A percentile compares a stretch with the other conserved stretches of the same genome.
phyloP scores from a whole-genome alignment of 305 asterid genomes.

The Fraxinus xanthoxyloides region DNA sequence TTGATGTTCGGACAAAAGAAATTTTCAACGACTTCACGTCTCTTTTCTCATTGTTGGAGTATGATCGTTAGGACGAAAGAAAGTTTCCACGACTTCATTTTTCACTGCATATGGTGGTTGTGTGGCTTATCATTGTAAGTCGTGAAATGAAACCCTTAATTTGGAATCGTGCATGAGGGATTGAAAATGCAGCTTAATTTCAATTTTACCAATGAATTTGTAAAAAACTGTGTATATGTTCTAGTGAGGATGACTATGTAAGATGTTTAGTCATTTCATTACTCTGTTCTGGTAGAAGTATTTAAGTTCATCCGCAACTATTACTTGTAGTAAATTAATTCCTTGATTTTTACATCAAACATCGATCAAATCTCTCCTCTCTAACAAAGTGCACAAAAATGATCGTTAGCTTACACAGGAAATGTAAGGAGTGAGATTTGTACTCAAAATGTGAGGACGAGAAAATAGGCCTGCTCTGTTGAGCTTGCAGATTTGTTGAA shows the following conservation, averaged over 20 bases:
- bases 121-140: slow-evolving; percentile 1
- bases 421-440: not conserved
- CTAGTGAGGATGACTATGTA: not conserved
- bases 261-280: not conserved
- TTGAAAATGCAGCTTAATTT: not conserved
- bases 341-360: not conserved
- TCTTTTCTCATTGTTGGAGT: not conserved
- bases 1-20: not conserved
- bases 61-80: slow-evolving; percentile 26
- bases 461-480: not conserved
- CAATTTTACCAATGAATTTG: not conserved
- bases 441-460: not conserved
- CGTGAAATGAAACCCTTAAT: slow-evolving; percentile 1
- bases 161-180: slow-evolving; percentile 4
- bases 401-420: not conserved
- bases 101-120: slow-evolving; percentile 12
- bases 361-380: not conserved
- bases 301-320: not conserved
- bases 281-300: not conserved
- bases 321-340: not conserved
- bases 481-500: not conserved
- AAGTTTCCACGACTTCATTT: not conserved
- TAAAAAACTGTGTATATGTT: not conserved
- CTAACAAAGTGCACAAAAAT: not conserved
- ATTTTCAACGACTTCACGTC: not conserved